These are phyloP conservation scores for Trametes polyzona DNA, from an alignment of 1,284 basidiomycete species.

Conservation along the genomic window DNA sequence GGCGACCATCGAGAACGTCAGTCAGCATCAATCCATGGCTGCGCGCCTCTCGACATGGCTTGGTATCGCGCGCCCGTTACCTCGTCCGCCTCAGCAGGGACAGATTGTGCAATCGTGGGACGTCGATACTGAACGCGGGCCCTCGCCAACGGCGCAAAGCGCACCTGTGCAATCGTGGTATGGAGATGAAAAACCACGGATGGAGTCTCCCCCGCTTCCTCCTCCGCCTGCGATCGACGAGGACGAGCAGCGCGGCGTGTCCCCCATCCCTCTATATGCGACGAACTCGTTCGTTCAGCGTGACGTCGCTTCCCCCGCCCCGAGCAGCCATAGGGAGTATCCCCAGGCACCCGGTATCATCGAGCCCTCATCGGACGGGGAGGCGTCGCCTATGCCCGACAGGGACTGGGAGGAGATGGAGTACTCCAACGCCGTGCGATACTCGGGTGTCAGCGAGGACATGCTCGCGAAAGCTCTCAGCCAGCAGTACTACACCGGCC, in stretches of 20 bases:
- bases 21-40: constrained; percentile 23
- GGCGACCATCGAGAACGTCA: constrained; percentile 13
- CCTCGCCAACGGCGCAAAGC: constrained; percentile 4
- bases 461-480: constrained; percentile 18
- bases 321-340: background rate
- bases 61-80: constrained; percentile 12
- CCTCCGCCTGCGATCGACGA: constrained; percentile 11
- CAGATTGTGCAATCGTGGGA: constrained; percentile 19
- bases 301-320: background rate
- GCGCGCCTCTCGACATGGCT: constrained; percentile 23
- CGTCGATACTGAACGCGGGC: constrained; percentile 21
- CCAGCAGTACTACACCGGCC: constrained; percentile 10
- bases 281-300: background rate
- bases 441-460: constrained; percentile 18
- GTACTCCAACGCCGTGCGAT: constrained; percentile 22
- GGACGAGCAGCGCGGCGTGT: constrained; percentile 23
- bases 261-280: constrained; percentile 11
- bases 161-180: constrained; percentile 9
- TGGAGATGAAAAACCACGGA: background rate
- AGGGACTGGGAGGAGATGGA: constrained; percentile 23
- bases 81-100: constrained; percentile 4
- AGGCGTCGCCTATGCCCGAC: constrained; percentile 8
- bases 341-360: background rate
- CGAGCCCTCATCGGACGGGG: background rate
- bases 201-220: constrained; percentile 6